A percentile compares a stretch with the other conserved stretches of the same genome.
Evolutionary conservation across 257 asterid species (phyloP).

Genomic region (Solanum sparsipilum): DNA sequence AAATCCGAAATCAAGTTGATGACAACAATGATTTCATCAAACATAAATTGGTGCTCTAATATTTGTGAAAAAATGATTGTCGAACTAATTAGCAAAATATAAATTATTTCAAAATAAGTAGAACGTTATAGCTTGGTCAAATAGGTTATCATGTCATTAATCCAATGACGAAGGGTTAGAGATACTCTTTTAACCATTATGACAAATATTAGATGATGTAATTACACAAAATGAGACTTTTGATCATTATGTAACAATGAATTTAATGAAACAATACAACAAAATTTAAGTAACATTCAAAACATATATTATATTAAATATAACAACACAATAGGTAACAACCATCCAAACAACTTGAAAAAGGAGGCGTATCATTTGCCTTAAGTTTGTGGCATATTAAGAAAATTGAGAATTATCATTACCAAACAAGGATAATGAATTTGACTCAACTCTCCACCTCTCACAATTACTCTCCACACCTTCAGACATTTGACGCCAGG

Average conservation of each 20-base stretch:
- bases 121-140: background rate
- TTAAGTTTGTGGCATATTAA: background rate
- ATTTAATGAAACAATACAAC: no score
- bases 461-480: background rate
- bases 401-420: background rate
- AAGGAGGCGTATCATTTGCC: background rate
- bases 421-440: background rate
- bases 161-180: background rate
- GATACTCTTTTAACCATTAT: background rate
- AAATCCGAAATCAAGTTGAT: background rate
- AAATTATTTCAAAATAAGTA: background rate
- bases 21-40: background rate
- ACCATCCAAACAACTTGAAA: background rate
- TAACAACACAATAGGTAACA: background rate
- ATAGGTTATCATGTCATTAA: background rate
- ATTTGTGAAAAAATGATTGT: background rate
- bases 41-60: background rate
- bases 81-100: background rate
- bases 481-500: background rate
- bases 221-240: background rate
- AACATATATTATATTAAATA: no score
- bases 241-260: background rate
- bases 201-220: background rate
- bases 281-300: no score
- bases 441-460: background rate